Percentiles rank a stretch among this genome's conserved stretches.
Evolutionary conservation across 2,329 filamentous ascomycete species (phyloP).

Genomic region (Orbilia quercus): DNA sequence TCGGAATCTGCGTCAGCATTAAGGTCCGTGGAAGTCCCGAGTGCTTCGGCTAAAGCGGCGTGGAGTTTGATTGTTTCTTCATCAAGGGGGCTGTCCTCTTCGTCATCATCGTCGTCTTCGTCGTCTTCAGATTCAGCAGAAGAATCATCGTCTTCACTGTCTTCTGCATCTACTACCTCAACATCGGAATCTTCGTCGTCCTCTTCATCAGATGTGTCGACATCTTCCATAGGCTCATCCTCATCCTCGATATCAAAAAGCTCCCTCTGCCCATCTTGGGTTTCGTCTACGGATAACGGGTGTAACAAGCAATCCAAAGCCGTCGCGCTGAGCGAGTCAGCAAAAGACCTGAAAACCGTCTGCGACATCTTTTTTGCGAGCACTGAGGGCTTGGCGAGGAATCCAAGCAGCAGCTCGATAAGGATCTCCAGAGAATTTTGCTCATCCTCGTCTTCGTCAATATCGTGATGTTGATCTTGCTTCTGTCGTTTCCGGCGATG

Average conservation of each 20-base stretch:
- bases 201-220: conserved; percentile 64
- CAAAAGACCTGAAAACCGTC: conserved; percentile 87
- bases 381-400: conserved; percentile 84
- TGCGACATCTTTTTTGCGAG: conserved; percentile 87
- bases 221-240: conserved; percentile 66
- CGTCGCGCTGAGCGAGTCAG: conserved; percentile 76
- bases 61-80: conserved; percentile 70
- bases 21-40: conserved; percentile 72
- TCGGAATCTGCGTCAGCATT: conserved; percentile 68
- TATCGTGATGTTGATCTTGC: conserved; percentile 63
- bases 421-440: conserved; percentile 75
- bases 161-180: conserved; percentile 66
- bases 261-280: conserved; percentile 81
- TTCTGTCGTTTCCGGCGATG: conserved; percentile 31
- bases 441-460: conserved; percentile 68
- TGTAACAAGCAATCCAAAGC: conserved; percentile 75
- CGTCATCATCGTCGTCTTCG: conserved; percentile 65
- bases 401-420: conserved; percentile 88
- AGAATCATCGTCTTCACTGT: conserved; percentile 64
- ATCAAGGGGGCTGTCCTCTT: conserved; percentile 64
- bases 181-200: conserved; percentile 66
- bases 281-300: conserved; percentile 82
- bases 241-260: conserved; percentile 78
- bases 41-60: conserved; percentile 78
- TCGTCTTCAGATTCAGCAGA: conserved; percentile 63